Evolutionary conservation across 306 rosid genomes (phyloP).

Genomic region (Vicia sativa): DNA sequence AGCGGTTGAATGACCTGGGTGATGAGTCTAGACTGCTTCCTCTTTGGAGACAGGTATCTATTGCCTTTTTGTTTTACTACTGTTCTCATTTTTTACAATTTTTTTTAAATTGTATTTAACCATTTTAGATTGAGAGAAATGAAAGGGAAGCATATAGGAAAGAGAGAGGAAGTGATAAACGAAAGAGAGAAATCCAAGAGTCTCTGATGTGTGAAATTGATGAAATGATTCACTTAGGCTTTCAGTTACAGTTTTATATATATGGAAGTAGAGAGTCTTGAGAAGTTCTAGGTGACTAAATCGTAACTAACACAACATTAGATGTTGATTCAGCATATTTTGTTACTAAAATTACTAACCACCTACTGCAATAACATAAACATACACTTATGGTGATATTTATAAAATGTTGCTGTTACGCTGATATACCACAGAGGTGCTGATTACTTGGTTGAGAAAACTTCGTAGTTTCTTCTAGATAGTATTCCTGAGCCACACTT

Average conservation of each 20-base stretch:
- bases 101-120: background rate
- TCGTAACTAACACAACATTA: background rate
- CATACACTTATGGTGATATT: background rate
- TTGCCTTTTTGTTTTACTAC: slow-evolving; percentile 19
- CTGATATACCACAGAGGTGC: slow-evolving; percentile 8
- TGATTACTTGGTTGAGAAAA: slow-evolving; percentile 13
- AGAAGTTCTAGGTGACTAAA: slow-evolving; percentile 13
- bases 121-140: slow-evolving; percentile 17
- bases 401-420: background rate
- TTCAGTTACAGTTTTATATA: slow-evolving; percentile 11
- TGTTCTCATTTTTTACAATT: slow-evolving; percentile 16
- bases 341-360: background rate
- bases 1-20: slow-evolving; percentile 74
- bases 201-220: slow-evolving; percentile 13
- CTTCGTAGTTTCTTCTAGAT: slow-evolving; percentile 26
- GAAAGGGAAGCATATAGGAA: background rate
- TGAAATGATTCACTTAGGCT: background rate
- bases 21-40: slow-evolving; percentile 87
- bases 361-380: background rate
- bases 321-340: background rate
- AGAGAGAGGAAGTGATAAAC: slow-evolving; percentile 9
- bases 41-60: slow-evolving; percentile 93
- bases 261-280: background rate
- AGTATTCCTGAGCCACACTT: slow-evolving; percentile 28
- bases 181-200: background rate